Evolutionary conservation across 495 filamentous ascomycete species (phyloP).

Genomic region (Penicillium egyptiacum): DNA sequence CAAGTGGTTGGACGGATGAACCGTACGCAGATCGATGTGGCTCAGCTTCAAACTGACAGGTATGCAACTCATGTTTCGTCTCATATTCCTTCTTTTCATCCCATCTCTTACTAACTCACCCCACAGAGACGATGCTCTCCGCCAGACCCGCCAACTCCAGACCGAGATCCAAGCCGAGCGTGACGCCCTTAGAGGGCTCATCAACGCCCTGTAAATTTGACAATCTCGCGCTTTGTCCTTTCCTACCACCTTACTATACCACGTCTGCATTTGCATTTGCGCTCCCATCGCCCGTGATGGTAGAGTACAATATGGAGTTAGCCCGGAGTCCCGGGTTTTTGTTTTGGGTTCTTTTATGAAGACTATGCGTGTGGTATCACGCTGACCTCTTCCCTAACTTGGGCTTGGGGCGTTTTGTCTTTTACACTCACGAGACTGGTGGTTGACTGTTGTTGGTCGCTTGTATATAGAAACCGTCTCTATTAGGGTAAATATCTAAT

Average conservation of each 20-base stretch:
- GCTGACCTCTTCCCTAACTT: conserved; percentile 10
- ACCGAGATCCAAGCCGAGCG: conserved; percentile 59
- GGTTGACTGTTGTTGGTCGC: conserved; percentile 9
- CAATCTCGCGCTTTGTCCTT: conserved; percentile 7
- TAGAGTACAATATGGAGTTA: conserved; percentile 18
- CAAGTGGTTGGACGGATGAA: conserved; percentile 92
- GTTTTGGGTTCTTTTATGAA: conserved; percentile 7
- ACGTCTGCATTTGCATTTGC: conserved; percentile 30
- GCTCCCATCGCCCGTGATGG: conserved; percentile 13
- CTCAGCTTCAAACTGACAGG: conserved; percentile 87
- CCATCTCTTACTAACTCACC: conserved; percentile 30
- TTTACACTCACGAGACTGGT: conserved; percentile 7
- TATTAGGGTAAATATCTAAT: conserved; percentile 24
- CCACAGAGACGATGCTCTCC: conserved; percentile 76
- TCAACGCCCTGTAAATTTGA: conserved; percentile 15
- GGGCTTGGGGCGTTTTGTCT: conserved; percentile 9
- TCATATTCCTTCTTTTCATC: conserved; percentile 7
- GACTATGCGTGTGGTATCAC: conserved; percentile 17
- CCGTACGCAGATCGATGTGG: conserved; percentile 89
- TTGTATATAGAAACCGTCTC: conserved; percentile 27
- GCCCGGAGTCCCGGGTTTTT: conserved; percentile 14
- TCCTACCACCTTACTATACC: conserved; percentile 23
- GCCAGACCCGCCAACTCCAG: conserved; percentile 76
- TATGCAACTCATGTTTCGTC: conserved; percentile 35
- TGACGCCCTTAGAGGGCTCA: conserved; percentile 50